Base-by-base conservation (phyloP, 2,329 filamentous ascomycete species). In the Monilinia laxa region DNA sequence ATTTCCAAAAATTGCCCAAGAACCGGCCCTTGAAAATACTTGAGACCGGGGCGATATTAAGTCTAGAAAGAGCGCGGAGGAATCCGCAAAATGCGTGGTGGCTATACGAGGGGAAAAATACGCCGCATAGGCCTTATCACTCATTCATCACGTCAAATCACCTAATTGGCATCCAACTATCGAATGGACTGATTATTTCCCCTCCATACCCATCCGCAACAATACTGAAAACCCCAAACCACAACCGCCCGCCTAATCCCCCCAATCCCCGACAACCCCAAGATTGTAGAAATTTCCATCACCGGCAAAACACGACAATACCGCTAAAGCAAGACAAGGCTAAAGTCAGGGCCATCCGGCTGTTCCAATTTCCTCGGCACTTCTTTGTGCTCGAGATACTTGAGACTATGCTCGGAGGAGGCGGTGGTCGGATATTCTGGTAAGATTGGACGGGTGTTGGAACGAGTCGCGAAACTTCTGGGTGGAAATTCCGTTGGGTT, bases 301-400 rank as follows among this genome's bases (percentile, higher is more conserved):
- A 14, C 20, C 14, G 16, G 31, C 47, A 47, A 59, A 47, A 47
- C 40, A 31, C 31, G 4, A 59, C 25, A 31, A 47, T 49, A 35
- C 31, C 31, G 31, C 31, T 35, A 9, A 60, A 49, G 51, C 20
- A 60, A 51, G 20, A 60, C 20, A 60, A 51, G 20, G 49, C 45
- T 60, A 60, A 60, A 49, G 45, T 25, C 57, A 60, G 25, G 57
- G 57, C 40, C 40, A 23, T 12, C 45, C 57, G 20, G 28, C 45
- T 23, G 20, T 60, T 35, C 28, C 45, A 51, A 51, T 45, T 49
- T 31, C 14, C 20, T n/a, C 20, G 57, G 57, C 57, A 38, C 45
- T 60, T 45, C 16, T 35, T 49, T 23, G n/a, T 49, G 28, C 42
- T 49, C 20, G 56, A 31, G 7, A 47, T n/a, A 23, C 56, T 35